Percentiles rank a stretch among this genome's conserved stretches.
Conservation (phyloP, 345 rosid species). For the Gossypioides kirkii region DNA sequence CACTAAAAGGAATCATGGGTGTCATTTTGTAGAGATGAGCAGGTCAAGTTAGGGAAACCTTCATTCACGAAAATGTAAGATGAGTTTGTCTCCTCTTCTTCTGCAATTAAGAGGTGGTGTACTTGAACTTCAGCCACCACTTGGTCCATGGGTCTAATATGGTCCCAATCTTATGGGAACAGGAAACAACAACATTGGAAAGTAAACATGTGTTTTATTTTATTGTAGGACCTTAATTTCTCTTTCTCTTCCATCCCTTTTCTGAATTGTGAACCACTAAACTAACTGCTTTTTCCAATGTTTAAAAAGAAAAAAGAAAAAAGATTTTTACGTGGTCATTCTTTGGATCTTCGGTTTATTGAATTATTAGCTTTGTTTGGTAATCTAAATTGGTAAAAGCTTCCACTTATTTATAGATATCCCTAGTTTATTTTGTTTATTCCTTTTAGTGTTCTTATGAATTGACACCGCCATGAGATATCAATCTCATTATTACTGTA, state of each 20-base stretch:
- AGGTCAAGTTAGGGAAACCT: not conserved
- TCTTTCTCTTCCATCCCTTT: not conserved
- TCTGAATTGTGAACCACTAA: not conserved
- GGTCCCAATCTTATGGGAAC: conserved; percentile 36
- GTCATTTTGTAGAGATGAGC: too few species aligned
- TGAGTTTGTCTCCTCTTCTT: too few species aligned
- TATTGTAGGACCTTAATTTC: not conserved
- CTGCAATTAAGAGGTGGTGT: too few species aligned
- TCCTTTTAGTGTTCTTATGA: too few species aligned
- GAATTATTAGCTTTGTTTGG: not conserved
- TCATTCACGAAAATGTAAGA: not conserved
- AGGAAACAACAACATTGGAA: conserved; percentile 4
- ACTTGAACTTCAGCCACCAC: not conserved
- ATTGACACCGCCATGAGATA: too few species aligned
- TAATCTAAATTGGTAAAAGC: not conserved
- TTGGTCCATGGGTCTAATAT: conserved; percentile 18
- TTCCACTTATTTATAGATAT: not conserved
- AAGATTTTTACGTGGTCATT: too few species aligned
- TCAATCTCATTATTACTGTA: too few species aligned
- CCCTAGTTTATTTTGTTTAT: not conserved
- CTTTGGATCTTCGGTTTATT: not conserved
- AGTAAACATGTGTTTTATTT: not conserved
- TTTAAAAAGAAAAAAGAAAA: too few species aligned
- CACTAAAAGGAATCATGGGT: too few species aligned
- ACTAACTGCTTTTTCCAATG: not conserved